Conservation (phyloP, 805 yeast genomes). For the Wickerhamomyces strasburgensis region DNA sequence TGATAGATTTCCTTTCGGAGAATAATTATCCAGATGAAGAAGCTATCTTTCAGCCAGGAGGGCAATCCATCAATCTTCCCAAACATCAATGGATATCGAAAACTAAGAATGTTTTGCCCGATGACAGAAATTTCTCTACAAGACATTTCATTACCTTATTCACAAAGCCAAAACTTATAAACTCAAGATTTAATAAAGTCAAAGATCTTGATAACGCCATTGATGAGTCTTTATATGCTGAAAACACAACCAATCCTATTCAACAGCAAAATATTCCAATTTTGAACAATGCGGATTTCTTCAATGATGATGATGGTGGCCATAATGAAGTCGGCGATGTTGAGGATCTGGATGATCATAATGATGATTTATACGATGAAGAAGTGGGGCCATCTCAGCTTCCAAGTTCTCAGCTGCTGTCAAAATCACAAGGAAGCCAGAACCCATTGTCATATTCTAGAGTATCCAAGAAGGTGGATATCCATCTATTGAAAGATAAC, state of each 20-base stretch:
- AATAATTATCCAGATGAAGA: constrained; percentile 29
- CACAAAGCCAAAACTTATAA: constrained; percentile 53
- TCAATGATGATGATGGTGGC: constrained; percentile 31
- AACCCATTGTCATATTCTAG: constrained; percentile 55
- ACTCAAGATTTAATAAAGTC: constrained; percentile 29
- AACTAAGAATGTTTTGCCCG: constrained; percentile 55
- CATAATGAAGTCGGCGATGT: constrained; percentile 27
- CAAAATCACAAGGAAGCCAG: constrained; percentile 20
- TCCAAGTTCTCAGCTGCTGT: constrained; percentile 19
- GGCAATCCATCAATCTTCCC: constrained; percentile 31
- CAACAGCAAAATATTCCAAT: constrained; percentile 10
- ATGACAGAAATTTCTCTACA: constrained; percentile 69
- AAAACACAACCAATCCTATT: constrained; percentile 38
- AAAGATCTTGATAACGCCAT: constrained; percentile 32
- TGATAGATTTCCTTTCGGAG: constrained; percentile 38
- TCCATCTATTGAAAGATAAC: constrained; percentile 67
- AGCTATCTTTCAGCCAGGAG: constrained; percentile 34
- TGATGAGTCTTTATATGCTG: constrained; percentile 70
- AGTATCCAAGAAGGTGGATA: constrained; percentile 75
- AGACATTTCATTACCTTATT: constrained; percentile 62
- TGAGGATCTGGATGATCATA: constrained; percentile 28
- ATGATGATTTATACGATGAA: constrained; percentile 20
- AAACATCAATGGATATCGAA: constrained; percentile 37
- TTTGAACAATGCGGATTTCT: constrained; percentile 35
- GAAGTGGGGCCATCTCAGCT: constrained; percentile 14